Base-by-base conservation (phyloP, 495 filamentous ascomycete species). In the Hypoxylon fragiforme region DNA sequence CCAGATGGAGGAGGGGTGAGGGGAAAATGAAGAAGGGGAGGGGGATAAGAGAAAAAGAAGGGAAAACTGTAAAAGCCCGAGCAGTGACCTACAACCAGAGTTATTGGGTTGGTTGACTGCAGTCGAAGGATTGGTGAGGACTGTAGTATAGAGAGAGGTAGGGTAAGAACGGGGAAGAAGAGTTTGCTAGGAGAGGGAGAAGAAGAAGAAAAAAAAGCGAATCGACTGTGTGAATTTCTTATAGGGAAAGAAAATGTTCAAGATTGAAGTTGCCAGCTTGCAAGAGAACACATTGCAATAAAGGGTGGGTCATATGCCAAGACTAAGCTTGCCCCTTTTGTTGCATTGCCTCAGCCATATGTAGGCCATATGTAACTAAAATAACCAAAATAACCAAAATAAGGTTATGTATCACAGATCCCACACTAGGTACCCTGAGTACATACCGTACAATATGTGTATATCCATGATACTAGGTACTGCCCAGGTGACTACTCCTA, bases 241-340 rank as follows among this genome's bases (percentile, higher is more conserved):
- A 52, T 52, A 50, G 40, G 49, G 22, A 49, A 39, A 36, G 28
- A 35, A 46, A 59, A 54, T 16, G n/a, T 5, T 16, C 38, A 60
- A 40, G 50, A 4, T 13, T 52, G 58, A 56, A 34, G 58, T 62
- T 62, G 58, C 58, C 58, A 62, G 58, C 58, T 63, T 63, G 54
- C 59, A 57, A 57, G 59, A 63, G 59, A 58, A 57, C 59, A 63
- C 59, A 63, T 63, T 63, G 53, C 59, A 63, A 53, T 53, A 63
- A 63, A 63, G 48, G 44, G 58, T 62, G 58, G 58, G 52, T 62
- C 58, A 35, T 18, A 19, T n/a, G 57, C 38, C 50, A 43, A 60
- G 35, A 34, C 5, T 3, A 7, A 7, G n/a, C 31, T 13, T 13
- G 12, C 31, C 31, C 12, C 24, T 30, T 50, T 45, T 50, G 31